Conservation (phyloP, 495 filamentous ascomycete genomes). For the Pyronema omphalodes region DNA sequence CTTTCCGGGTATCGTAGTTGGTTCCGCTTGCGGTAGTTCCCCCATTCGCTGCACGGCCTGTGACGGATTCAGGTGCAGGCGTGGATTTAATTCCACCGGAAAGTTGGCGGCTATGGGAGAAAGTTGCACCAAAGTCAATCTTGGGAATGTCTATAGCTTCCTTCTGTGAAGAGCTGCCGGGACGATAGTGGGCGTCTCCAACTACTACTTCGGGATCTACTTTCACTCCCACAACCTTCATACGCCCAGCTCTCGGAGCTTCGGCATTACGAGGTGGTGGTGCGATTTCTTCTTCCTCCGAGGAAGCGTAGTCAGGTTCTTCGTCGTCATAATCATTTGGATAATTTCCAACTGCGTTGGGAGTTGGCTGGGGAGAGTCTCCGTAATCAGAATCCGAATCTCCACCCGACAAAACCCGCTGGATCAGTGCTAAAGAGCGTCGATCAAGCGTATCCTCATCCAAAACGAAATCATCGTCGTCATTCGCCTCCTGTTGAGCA, state of each 20-base stretch:
- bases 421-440: slow-evolving; percentile 11
- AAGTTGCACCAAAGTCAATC: slow-evolving; percentile 77
- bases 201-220: slow-evolving; percentile 35
- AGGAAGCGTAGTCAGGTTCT: slow-evolving; percentile 31
- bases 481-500: slow-evolving; percentile 6
- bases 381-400: slow-evolving; percentile 24
- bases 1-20: slow-evolving; percentile 7
- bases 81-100: slow-evolving; percentile 11
- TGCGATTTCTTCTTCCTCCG: slow-evolving; percentile 20
- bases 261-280: slow-evolving; percentile 29
- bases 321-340: slow-evolving; percentile 15
- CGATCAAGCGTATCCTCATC: slow-evolving; percentile 22
- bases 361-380: slow-evolving; percentile 8
- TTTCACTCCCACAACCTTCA: slow-evolving; percentile 50
- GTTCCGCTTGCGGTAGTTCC: slow-evolving; percentile 7
- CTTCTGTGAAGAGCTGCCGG: slow-evolving; percentile 20
- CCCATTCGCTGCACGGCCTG: slow-evolving; percentile 9
- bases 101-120: slow-evolving; percentile 41
- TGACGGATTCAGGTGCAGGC: slow-evolving; percentile 9
- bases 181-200: slow-evolving; percentile 40
- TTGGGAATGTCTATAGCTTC: slow-evolving; percentile 42
- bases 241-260: slow-evolving; percentile 58
- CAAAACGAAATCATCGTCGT: neutral
- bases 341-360: too few species aligned
- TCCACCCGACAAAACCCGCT: slow-evolving; percentile 14